Evolutionary conservation across 1,284 basidiomycete species (phyloP), one percentile per base, ranked within the genome.

Genomic region (Ustilago curta): DNA sequence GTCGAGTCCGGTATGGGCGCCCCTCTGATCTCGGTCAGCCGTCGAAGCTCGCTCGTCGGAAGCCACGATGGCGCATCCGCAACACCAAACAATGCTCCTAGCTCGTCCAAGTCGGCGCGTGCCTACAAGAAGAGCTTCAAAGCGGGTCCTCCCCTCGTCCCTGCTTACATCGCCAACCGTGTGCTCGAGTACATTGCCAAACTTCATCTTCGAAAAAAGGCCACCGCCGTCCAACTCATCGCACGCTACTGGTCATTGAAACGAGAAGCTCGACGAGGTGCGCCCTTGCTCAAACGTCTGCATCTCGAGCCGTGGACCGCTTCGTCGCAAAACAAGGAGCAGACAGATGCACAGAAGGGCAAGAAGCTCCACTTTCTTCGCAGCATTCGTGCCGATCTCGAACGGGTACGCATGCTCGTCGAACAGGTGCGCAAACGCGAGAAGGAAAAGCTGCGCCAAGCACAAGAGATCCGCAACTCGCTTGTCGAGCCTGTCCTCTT

Each of bases 231-330:
- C 4, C 89, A 91, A 53, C 86, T 91, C 79, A 88, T 96, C 37
- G 95, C 93, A 77, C 90, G 91, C 77, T 99, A 97, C 84, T 99
- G 96, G 96, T 97, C 95, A 83, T 85, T 99, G 85, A 98, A 99
- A 86, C 88, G 96, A 6, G 95, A 99, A 85, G 93, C 90, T 0
- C 89, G 96, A 66, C 87, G 96, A 44, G 97, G 97, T 3, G 97
- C 97, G 2, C 95, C 96, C 2, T 85, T 99, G 55, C 86, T 99
- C 77, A 99, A 98, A 86, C 86, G 97, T 52, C 85, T 99, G 56
- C 95, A 99, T 86, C 87, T 99, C 32, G 96, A 99, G 87, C 97
- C 96, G 0, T 99, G 96, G 97, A 97, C 96, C 0, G 93, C 94
- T 1, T 89, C 89, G 19, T 88, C 89, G 1, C 87, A 88, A 1